Evolutionary conservation across 2,329 filamentous ascomycete genomes (phyloP), one percentile per base, ranked within the genome.

Genomic region (Aspergillus ibericus): DNA sequence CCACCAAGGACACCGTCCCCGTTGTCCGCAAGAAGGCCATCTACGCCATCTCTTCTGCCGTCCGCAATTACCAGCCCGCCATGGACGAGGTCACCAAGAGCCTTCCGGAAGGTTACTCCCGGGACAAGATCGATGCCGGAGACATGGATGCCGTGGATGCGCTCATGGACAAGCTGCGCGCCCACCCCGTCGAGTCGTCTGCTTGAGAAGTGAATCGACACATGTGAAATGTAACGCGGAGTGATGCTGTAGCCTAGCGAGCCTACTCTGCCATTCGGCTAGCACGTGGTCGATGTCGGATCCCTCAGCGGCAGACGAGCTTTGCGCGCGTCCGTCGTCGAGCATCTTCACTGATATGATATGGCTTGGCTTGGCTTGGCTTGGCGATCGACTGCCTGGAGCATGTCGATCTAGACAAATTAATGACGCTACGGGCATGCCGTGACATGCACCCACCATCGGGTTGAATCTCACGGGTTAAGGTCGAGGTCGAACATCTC

Each of bases 61-160:
- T 91, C 55, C 84, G 95, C 72, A 99, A 99, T 75, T 96, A 91
- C 75, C 93, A 96, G 78, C 90, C 92, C 1, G 88, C 77, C 1
- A 76, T 88, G 66, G 82, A 88, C 66, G 81, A 82, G 63, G 72
- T 88, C 25, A 82, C 93, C 77, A 88, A 92, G 72, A 80, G 82
- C 22, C 80, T 92, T 61, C 85, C 87, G 18, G 84, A 85, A 68
- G 75, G 79, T 49, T 84, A 86, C 51, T 83, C 86, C 70, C 74
- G 77, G 5, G 80, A 82, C 29, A 87, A 86, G 66, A 78, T 93
- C n/a, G 90, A 96, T 70, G 92, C 93, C 0, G 80, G 78, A 18
- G 87, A 97, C 74, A 98, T 98, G 95, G 90, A 92, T 54, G 87
- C 86, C 7, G 87, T 96, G 40, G 91, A 97, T 75, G 79, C 75